A percentile compares a stretch with the other conserved stretches of the same genome.
Evolutionary conservation across 1,284 basidiomycete species (phyloP).

Genomic region (Trametes polyzona): DNA sequence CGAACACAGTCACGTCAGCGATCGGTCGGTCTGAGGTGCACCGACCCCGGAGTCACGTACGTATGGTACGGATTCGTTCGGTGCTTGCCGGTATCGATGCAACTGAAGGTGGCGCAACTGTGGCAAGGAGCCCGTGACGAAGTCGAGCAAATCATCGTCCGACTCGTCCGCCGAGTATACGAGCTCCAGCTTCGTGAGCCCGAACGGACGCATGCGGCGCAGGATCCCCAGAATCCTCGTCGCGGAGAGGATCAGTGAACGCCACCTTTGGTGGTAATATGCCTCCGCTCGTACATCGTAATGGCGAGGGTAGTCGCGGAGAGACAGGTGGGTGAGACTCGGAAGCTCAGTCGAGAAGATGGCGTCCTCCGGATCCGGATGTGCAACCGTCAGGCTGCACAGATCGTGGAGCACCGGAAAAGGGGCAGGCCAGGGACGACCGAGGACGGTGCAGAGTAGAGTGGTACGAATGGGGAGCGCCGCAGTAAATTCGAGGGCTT

Average conservation of each 20-base stretch:
- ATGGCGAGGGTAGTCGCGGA: conserved; percentile 11
- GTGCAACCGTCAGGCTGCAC: neutral
- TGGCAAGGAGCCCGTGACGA: neutral
- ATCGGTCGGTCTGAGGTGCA: neutral
- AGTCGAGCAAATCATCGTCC: neutral
- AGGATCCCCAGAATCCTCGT: neutral
- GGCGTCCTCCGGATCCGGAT: neutral
- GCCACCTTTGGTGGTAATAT: neutral
- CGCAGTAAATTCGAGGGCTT: neutral
- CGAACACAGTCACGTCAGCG: neutral
- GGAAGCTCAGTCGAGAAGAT: neutral
- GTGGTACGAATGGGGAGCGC: neutral
- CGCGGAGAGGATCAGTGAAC: neutral
- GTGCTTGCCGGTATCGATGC: conserved; percentile 1
- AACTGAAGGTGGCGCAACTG: neutral
- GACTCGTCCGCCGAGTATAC: neutral
- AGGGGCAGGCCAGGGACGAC: neutral
- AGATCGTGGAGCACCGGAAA: neutral
- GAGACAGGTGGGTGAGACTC: neutral
- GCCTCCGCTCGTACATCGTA: neutral
- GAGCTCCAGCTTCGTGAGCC: conserved; percentile 18
- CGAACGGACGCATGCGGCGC: neutral
- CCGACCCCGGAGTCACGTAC: neutral
- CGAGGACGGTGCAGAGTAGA: neutral
- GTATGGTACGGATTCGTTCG: neutral